These are phyloP conservation scores for Collybia nuda DNA, from an alignment of 768 basidiomycete species.

Conservation along the genomic window DNA sequence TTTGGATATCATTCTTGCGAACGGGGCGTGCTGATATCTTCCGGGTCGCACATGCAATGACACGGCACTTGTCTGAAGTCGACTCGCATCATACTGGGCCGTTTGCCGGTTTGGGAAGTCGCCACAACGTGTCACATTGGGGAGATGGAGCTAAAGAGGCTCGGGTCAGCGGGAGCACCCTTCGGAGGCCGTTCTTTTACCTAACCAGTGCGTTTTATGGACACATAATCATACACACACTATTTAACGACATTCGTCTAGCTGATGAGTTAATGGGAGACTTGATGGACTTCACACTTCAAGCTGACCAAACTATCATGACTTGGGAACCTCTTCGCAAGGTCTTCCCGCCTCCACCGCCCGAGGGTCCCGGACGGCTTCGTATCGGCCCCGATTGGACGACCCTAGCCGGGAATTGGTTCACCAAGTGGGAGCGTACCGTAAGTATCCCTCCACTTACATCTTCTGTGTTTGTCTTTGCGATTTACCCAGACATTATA, in stretches of 20 bases:
- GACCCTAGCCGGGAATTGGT: constrained; percentile 37
- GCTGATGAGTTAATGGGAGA: constrained; percentile 38
- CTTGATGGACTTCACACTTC: constrained; percentile 35
- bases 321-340: constrained; percentile 37
- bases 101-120: constrained; percentile 32
- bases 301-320: constrained; percentile 36
- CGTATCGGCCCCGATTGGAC: constrained; percentile 39
- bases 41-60: constrained; percentile 33
- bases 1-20: constrained; percentile 38
- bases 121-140: constrained; percentile 39
- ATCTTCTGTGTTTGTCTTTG: too few relatives aligned
- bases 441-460: constrained; percentile 18
- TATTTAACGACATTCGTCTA: constrained; percentile 3
- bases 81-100: constrained; percentile 37
- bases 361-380: constrained; percentile 31
- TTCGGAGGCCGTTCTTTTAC: constrained; percentile 37
- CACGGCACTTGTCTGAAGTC: constrained; percentile 35
- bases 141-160: constrained; percentile 41
- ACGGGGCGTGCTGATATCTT: constrained; percentile 36
- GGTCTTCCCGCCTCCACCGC: constrained; percentile 34
- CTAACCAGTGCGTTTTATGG: constrained; percentile 26
- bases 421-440: constrained; percentile 38
- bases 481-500: constrained; percentile 9
- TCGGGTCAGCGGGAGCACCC: constrained; percentile 30
- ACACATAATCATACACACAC: too few relatives aligned